Evolutionary conservation across 1,139 yeast species (phyloP).

Genomic region (Blastobotrys proliferans): DNA sequence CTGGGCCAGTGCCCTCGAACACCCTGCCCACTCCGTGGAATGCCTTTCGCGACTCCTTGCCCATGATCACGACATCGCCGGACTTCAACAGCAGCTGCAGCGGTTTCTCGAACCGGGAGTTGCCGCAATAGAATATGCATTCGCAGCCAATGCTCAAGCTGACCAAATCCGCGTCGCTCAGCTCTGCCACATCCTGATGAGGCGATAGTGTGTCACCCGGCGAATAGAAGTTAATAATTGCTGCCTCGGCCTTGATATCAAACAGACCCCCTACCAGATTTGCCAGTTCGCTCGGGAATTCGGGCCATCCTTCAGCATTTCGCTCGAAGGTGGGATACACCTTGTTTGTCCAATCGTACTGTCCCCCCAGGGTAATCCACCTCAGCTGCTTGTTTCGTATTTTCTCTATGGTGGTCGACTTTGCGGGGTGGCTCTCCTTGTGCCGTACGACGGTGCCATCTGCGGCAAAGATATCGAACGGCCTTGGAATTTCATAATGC

Average conservation of each 20-base stretch:
- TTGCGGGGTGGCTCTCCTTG: slow-evolving; percentile 15
- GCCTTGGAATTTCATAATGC: slow-evolving; percentile 29
- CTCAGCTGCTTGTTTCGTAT: slow-evolving; percentile 33
- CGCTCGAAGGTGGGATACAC: slow-evolving; percentile 38
- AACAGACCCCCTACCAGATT: slow-evolving; percentile 24
- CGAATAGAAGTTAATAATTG: slow-evolving; percentile 42
- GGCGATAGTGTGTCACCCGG: slow-evolving; percentile 43
- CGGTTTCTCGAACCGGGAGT: slow-evolving; percentile 27
- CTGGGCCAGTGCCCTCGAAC: slow-evolving; percentile 35
- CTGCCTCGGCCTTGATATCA: slow-evolving; percentile 38
- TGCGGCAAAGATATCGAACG: slow-evolving; percentile 20
- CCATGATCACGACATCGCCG: slow-evolving; percentile 43
- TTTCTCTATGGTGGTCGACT: slow-evolving; percentile 17
- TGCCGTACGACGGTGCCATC: slow-evolving; percentile 15
- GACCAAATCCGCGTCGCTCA: slow-evolving; percentile 34
- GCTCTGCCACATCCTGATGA: slow-evolving; percentile 45
- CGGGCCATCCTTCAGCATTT: slow-evolving; percentile 35
- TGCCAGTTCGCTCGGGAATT: slow-evolving; percentile 34
- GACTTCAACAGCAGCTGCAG: slow-evolving; percentile 34
- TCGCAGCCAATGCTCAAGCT: slow-evolving; percentile 39
- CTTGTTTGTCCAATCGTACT: slow-evolving; percentile 44
- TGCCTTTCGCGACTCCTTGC: slow-evolving; percentile 39
- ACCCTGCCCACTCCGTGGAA: slow-evolving; percentile 43
- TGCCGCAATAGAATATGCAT: slow-evolving; percentile 37
- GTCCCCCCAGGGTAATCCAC: slow-evolving; percentile 46